Base-by-base conservation (phyloP, 148 eudicot species). In the Persicaria maculosa region DNA sequence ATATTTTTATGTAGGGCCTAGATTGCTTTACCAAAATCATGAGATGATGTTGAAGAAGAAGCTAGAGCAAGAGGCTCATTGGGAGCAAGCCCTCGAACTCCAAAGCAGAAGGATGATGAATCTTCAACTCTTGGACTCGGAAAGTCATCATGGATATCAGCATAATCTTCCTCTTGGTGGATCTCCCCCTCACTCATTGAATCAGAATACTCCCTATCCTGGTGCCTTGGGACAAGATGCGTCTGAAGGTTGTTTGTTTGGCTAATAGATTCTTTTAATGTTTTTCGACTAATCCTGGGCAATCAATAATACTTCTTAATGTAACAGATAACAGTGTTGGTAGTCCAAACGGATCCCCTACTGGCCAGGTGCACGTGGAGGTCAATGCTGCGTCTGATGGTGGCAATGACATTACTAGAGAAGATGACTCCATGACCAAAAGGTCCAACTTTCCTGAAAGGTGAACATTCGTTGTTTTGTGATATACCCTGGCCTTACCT, bases 101-200 rank as follows among this genome's bases (percentile, higher is more conserved):
- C 93, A 91, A 61, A 92, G 85, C 25, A 81, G 93, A 75, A 85
- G 97, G 73, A 58, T 94, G 43, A 87, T 91, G 95, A 88, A 87
- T 77, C 69, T 93, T 67, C 91, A 94, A 47, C 83, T 94, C 57
- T 74, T 86, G 76, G 96, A 94, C 62, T 54, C 88, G 79, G 87
- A 86, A 62, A 84, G 76, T 76, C 84, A 78, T 20, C 83, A 57
- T 22, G 88, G 83, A 7, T 73, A 81, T 40, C 93, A 81, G 9
- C 82, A 81, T 16, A 79, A 72, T 74, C 48, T 74, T 6, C 65
- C 83, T 0, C 61, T 78, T 2, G 76, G 81, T 2, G 76, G 81
- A 14, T 72, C 79, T 59, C 83, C 81, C 3, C 8, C 79, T 73
- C 79, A 57, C 83, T 82, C 6, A 79, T 71, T 48, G 14, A 48